Percentiles rank a stretch among this genome's conserved stretches.
Evolutionary conservation across 495 filamentous ascomycete genomes (phyloP).

Genomic region (Annulohypoxylon bovei): DNA sequence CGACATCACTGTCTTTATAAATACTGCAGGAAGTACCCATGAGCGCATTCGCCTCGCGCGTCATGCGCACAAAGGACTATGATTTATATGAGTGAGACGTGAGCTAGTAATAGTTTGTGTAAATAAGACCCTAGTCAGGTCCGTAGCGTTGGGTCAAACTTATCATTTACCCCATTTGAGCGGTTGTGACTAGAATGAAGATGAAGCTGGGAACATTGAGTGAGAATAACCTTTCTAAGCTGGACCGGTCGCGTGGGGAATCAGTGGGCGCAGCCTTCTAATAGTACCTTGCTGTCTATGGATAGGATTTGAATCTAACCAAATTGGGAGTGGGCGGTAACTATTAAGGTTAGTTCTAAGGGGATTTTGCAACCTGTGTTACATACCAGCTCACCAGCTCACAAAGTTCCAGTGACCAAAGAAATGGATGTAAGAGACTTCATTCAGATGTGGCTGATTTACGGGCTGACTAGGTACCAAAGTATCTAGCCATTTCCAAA

Average conservation of each 20-base stretch:
- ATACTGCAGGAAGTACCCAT: conserved; percentile 33
- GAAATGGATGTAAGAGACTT: not conserved
- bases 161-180: not conserved
- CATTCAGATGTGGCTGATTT: not conserved
- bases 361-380: not conserved
- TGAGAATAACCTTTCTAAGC: not conserved
- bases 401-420: not conserved
- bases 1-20: conserved; percentile 32
- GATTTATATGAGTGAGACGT: not conserved
- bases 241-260: not conserved
- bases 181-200: not conserved
- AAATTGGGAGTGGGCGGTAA: too few relatives aligned
- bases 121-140: not conserved
- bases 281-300: too few relatives aligned
- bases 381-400: not conserved
- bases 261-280: too few relatives aligned
- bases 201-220: not conserved
- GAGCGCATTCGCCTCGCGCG: conserved; percentile 9
- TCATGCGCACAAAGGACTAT: not conserved
- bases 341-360: not conserved
- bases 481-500: not conserved
- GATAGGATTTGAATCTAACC: too few relatives aligned
- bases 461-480: not conserved
- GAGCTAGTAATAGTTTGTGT: not conserved
- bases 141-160: not conserved